Evolutionary conservation across 768 basidiomycete genomes (phyloP).

Genomic region (Sporobolomyces pararoseus): DNA sequence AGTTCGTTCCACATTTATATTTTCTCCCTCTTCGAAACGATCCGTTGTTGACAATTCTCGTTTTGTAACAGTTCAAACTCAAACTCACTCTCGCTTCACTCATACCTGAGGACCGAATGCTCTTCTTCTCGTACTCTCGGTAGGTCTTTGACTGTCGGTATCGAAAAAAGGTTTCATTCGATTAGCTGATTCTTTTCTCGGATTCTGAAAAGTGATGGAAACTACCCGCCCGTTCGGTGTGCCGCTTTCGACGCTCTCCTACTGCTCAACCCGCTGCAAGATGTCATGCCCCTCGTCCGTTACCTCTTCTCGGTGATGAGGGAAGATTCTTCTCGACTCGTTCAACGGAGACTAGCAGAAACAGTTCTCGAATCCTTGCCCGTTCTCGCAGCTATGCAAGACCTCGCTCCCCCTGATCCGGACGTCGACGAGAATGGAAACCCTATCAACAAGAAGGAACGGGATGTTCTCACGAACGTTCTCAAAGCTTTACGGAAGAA

Average conservation of each 20-base stretch:
- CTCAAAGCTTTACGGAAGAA: slow-evolving; percentile 85
- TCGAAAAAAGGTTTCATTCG: slow-evolving; percentile 59
- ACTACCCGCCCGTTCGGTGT: slow-evolving; percentile 83
- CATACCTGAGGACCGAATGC: slow-evolving; percentile 67
- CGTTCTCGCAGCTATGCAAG: slow-evolving; percentile 79
- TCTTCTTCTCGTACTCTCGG: slow-evolving; percentile 87
- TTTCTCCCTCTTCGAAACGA: slow-evolving; percentile 30
- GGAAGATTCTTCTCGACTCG: slow-evolving; percentile 72
- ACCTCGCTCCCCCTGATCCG: slow-evolving; percentile 58
- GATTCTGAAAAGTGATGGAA: slow-evolving; percentile 75
- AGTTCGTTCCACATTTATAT: slow-evolving; percentile 54
- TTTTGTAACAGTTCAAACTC: slow-evolving; percentile 65
- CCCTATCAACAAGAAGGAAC: slow-evolving; percentile 66
- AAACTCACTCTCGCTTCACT: slow-evolving; percentile 71
- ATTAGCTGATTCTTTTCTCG: slow-evolving; percentile 6
- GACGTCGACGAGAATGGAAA: slow-evolving; percentile 54
- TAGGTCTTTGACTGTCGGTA: too few relatives aligned
- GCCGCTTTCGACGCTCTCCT: slow-evolving; percentile 87
- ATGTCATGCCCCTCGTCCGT: slow-evolving; percentile 68
- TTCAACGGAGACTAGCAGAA: slow-evolving; percentile 82
- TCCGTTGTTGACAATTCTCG: slow-evolving; percentile 10
- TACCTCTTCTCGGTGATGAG: slow-evolving; percentile 84
- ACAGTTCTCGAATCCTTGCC: slow-evolving; percentile 82
- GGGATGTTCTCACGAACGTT: slow-evolving; percentile 53
- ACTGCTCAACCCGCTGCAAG: slow-evolving; percentile 71